These are phyloP conservation scores for Mytilinidion resinicola DNA, from an alignment of 495 filamentous ascomycete genomes.

Conservation along the genomic window DNA sequence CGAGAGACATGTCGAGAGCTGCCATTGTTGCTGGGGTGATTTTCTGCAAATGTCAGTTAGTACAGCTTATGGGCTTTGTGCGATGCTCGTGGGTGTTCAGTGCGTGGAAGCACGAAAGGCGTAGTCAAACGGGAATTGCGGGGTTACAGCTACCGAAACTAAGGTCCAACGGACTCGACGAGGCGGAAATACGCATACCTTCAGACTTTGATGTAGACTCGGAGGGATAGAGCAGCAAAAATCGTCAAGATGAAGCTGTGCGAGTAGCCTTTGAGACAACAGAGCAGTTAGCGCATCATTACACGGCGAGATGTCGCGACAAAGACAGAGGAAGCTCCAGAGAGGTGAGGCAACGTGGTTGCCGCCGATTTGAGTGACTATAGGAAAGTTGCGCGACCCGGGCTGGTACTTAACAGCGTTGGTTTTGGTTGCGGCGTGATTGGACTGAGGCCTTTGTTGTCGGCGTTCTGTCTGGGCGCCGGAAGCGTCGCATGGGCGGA, in stretches of 20 bases:
- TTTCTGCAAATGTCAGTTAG: background rate
- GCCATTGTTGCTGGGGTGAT: conserved; percentile 34
- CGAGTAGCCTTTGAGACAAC: conserved; percentile 10
- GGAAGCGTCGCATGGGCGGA: conserved; percentile 8
- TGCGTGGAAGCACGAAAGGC: too few relatives aligned
- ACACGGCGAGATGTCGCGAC: background rate
- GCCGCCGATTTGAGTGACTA: too few relatives aligned
- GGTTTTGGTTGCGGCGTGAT: conserved; percentile 10
- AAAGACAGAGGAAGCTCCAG: background rate
- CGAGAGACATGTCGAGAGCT: conserved; percentile 31
- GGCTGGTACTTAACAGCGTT: conserved; percentile 10
- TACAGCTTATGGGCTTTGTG: background rate
- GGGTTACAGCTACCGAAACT: background rate
- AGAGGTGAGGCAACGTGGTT: background rate
- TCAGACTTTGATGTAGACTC: conserved; percentile 6
- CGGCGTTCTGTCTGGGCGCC: conserved; percentile 11
- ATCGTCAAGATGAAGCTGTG: conserved; percentile 13
- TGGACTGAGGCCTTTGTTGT: conserved; percentile 10
- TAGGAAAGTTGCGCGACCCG: background rate
- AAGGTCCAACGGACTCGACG: conserved; percentile 5
- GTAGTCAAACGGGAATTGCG: background rate
- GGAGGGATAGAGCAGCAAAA: background rate
- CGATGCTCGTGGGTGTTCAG: background rate
- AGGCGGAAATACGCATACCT: conserved; percentile 9
- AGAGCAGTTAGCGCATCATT: conserved; percentile 15